Evolutionary conservation across 345 rosid species (phyloP).

Genomic region (Erucastrum elatum): DNA sequence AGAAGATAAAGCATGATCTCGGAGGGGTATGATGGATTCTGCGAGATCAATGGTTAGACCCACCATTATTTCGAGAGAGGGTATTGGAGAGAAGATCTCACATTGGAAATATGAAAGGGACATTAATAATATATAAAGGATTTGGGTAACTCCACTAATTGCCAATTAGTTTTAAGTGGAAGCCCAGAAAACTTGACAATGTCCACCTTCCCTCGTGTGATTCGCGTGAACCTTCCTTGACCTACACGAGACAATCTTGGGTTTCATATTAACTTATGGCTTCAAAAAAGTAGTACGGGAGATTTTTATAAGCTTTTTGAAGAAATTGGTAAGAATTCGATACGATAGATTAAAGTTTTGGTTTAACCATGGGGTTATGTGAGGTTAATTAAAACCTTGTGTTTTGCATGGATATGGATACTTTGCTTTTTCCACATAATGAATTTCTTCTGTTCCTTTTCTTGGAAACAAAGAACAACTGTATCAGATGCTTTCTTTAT

Average conservation of each 20-base stretch:
- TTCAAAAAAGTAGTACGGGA: neutral
- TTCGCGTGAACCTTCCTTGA: neutral
- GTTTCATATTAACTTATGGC: neutral
- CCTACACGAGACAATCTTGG: neutral
- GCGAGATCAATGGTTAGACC: no score
- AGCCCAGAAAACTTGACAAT: no score
- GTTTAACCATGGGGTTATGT: neutral
- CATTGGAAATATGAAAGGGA: no score
- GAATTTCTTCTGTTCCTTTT: neutral
- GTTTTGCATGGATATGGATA: conserved; percentile 24
- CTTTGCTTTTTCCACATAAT: conserved; percentile 8
- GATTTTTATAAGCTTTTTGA: neutral
- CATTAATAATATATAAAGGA: no score
- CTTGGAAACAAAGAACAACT: conserved; percentile 27
- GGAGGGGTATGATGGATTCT: no score
- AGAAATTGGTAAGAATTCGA: neutral
- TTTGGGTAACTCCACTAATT: no score
- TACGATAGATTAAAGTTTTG: neutral
- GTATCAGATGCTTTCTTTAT: conserved; percentile 6
- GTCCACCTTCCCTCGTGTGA: neutral
- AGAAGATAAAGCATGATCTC: no score
- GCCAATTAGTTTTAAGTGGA: no score
- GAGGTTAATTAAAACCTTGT: conserved; percentile 1
- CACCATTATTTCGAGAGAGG: no score
- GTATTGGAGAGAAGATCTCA: no score